These are phyloP conservation scores for Aspergillus fructus DNA, from an alignment of 2,329 filamentous ascomycete species.

Conservation along the genomic window DNA sequence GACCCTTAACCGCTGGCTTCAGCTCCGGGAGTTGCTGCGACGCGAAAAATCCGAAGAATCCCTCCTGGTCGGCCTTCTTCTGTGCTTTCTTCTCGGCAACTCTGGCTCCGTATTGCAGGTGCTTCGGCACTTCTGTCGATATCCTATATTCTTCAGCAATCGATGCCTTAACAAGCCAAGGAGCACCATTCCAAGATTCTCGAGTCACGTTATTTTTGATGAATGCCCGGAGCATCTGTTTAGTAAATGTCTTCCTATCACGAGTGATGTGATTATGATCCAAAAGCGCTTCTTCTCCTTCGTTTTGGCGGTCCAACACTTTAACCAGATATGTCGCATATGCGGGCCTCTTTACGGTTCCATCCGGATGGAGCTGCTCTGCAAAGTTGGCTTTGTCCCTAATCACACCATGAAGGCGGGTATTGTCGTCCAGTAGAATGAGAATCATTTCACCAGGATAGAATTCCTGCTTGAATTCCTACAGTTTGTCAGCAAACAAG, in stretches of 20 bases:
- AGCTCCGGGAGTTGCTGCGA: conserved; percentile 66
- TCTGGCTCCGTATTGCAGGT: conserved; percentile 79
- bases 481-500: conserved; percentile 13
- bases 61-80: conserved; percentile 55
- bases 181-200: conserved; percentile 92
- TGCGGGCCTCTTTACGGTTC: conserved; percentile 64
- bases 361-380: conserved; percentile 61
- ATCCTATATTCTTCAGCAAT: conserved; percentile 84
- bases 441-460: conserved; percentile 85
- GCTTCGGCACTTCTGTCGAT: conserved; percentile 78
- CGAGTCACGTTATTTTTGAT: conserved; percentile 92
- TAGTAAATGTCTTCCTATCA: conserved; percentile 90
- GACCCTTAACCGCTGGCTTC: conserved; percentile 70
- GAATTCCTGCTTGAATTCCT: conserved; percentile 82
- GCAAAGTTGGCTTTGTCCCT: conserved; percentile 81
- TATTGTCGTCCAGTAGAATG: conserved; percentile 67
- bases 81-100: conserved; percentile 73
- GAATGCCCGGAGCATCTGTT: conserved; percentile 88
- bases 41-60: conserved; percentile 52
- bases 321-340: conserved; percentile 80
- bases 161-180: conserved; percentile 88
- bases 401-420: conserved; percentile 71
- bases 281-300: conserved; percentile 78
- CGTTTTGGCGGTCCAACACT: conserved; percentile 64
- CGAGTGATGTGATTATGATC: conserved; percentile 80